A percentile compares a stretch with the other conserved stretches of the same genome.
Evolutionary conservation across 345 rosid species (phyloP).

Genomic region (Euphorbia pulcherrima): DNA sequence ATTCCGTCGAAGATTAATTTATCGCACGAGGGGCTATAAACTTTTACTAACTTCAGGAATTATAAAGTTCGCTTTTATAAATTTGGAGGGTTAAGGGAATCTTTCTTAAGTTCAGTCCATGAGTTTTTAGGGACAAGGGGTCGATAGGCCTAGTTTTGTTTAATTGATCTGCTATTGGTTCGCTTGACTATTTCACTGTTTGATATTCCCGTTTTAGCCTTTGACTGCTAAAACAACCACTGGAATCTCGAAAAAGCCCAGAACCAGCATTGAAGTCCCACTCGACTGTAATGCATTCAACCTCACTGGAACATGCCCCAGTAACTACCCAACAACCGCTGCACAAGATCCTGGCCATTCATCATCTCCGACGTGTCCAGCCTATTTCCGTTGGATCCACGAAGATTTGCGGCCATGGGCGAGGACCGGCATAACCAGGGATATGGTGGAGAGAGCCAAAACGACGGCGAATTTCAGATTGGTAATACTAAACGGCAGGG

Average conservation of each 20-base stretch:
- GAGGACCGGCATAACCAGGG: constrained; percentile 25
- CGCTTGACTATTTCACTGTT: background rate
- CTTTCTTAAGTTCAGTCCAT: too few species aligned
- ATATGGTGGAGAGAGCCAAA: constrained; percentile 19
- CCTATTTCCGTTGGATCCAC: constrained; percentile 26
- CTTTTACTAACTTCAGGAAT: too few species aligned
- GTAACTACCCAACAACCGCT: constrained; percentile 28
- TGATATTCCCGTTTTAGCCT: constrained; percentile 16
- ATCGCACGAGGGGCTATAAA: too few species aligned
- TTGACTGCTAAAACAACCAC: background rate
- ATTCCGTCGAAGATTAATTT: too few species aligned
- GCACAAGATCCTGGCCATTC: constrained; percentile 19
- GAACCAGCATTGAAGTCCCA: constrained; percentile 32
- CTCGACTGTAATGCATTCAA: constrained; percentile 39
- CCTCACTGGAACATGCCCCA: constrained; percentile 39
- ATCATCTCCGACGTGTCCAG: constrained; percentile 16
- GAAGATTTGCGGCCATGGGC: constrained; percentile 31
- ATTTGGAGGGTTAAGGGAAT: too few species aligned
- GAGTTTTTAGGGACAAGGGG: too few species aligned
- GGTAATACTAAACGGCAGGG: constrained; percentile 16
- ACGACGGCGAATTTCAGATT: constrained; percentile 21
- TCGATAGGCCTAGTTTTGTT: too few species aligned
- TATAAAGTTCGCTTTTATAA: too few species aligned
- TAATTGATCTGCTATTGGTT: too few species aligned
- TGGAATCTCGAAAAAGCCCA: constrained; percentile 18